Conservation (phyloP, 371 early-diverging fungal genomes). For the Mucor circinelloides region DNA sequence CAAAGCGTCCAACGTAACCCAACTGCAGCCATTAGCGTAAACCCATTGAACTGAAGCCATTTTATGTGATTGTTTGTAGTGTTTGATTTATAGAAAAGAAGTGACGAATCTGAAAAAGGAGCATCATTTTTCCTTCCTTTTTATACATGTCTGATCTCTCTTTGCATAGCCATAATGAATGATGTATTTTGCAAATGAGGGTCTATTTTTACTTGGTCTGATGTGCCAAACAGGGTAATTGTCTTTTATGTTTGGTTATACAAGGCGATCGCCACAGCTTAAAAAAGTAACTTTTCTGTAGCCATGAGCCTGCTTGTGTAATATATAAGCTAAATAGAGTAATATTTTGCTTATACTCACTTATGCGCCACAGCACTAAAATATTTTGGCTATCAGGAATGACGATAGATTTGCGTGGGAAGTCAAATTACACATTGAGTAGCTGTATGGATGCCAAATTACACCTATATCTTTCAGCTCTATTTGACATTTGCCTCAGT, state of each 20-base stretch:
- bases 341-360: background rate
- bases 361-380: background rate
- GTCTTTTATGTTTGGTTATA: background rate
- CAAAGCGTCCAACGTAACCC: conserved; percentile 15
- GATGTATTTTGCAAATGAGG: background rate
- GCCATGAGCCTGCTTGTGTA: background rate
- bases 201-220: background rate
- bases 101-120: too few species aligned
- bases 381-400: background rate
- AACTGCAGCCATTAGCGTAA: conserved; percentile 21
- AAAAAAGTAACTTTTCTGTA: background rate
- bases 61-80: background rate
- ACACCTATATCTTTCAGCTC: background rate
- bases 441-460: background rate
- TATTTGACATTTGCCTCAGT: background rate
- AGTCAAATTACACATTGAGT: background rate
- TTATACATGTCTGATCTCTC: background rate
- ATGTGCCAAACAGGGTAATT: background rate
- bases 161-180: background rate
- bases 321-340: background rate
- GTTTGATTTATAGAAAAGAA: background rate
- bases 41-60: conserved; percentile 23
- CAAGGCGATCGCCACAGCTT: background rate
- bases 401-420: background rate
- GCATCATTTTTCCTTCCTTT: background rate